Evolutionary conservation across 1,284 basidiomycete genomes (phyloP), one percentile per base, ranked within the genome.

Genomic region (Leccinum subatratum): DNA sequence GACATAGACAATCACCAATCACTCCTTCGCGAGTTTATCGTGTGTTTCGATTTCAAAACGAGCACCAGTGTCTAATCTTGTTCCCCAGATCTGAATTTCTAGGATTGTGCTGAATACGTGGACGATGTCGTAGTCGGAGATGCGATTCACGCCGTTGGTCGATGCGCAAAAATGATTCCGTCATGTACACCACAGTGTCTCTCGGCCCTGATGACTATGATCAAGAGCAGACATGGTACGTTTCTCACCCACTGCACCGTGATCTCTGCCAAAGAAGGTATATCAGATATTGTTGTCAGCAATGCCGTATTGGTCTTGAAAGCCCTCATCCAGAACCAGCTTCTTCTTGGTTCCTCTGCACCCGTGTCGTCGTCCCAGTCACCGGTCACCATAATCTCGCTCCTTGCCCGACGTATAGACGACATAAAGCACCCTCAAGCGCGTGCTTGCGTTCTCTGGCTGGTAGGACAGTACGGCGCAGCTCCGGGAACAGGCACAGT

Each of bases 281-380:
- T 32, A 60, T 32, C 14, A 75, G 74, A 75, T 56, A 48, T 82
- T 3, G 85, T 93, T 22, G 89, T 94, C 57, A 87, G 88, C 67
- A 89, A 85, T 66, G 88, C 94, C 0, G 90, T 96, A 48, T 80
- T 95, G 57, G 93, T 94, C 7, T 83, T 96, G 59, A 95, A 95
- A 76, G 83, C 87, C 9, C 85, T 97, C 18, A 87, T 97, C 18
- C 90, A 94, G 69, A 79, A 80, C 51, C 88, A 88, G 66, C 81
- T 89, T 37, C 71, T 76, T 42, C 60, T 37, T 42, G 68, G 65
- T 18, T 9, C 68, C 51, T 66, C 68, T 3, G 42, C 63, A 32
- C 39, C 66, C 7, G 39, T 59, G 11, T 68, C 80, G 11, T 68
- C 80, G 42, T 78, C 81, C 1, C 82, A 83, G 66, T 83, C 82